Percentiles rank a stretch among this genome's conserved stretches.
Evolutionary conservation across 2,329 filamentous ascomycete genomes (phyloP).

Genomic region (Nannizziopsis arthrosporioides): DNA sequence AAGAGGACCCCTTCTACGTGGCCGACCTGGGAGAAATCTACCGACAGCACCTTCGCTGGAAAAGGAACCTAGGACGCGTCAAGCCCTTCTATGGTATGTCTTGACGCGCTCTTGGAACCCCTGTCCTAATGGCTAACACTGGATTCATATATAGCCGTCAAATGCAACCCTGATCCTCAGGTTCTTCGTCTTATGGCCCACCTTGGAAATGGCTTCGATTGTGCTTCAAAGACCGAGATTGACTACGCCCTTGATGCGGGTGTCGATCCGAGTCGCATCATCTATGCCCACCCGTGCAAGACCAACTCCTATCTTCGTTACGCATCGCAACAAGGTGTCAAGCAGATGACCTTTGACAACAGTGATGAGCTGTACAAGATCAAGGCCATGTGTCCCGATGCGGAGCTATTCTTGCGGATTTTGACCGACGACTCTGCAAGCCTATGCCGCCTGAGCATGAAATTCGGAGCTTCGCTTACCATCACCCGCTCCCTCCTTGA

Average conservation of each 20-base stretch:
- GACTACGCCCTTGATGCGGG: conserved; percentile 78
- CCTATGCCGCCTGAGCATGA: conserved; percentile 88
- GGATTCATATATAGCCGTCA: conserved; percentile 56
- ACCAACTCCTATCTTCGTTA: conserved; percentile 95
- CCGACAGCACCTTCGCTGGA: conserved; percentile 97
- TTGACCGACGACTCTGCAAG: conserved; percentile 91
- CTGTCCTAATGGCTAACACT: conserved; percentile 1
- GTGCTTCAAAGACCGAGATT: conserved; percentile 94
- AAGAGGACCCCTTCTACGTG: conserved; percentile 97
- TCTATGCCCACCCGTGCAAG: conserved; percentile 99
- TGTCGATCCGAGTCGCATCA: conserved; percentile 78
- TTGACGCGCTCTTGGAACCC: neutral
- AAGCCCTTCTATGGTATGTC: conserved; percentile 86
- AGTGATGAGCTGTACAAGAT: conserved; percentile 97
- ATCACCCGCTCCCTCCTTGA: conserved; percentile 63
- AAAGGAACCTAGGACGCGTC: conserved; percentile 80
- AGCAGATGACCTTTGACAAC: conserved; percentile 99
- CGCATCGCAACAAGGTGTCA: conserved; percentile 71
- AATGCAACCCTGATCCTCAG: conserved; percentile 91
- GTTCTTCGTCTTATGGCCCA: conserved; percentile 77
- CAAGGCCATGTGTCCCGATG: conserved; percentile 76
- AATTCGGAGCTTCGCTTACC: conserved; percentile 88
- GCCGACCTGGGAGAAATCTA: conserved; percentile 97
- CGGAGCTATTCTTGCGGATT: conserved; percentile 88
- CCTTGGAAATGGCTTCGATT: conserved; percentile 92